Evolutionary conservation across 2,329 filamentous ascomycete genomes (phyloP).

Genomic region (Metarhizium humberi): DNA sequence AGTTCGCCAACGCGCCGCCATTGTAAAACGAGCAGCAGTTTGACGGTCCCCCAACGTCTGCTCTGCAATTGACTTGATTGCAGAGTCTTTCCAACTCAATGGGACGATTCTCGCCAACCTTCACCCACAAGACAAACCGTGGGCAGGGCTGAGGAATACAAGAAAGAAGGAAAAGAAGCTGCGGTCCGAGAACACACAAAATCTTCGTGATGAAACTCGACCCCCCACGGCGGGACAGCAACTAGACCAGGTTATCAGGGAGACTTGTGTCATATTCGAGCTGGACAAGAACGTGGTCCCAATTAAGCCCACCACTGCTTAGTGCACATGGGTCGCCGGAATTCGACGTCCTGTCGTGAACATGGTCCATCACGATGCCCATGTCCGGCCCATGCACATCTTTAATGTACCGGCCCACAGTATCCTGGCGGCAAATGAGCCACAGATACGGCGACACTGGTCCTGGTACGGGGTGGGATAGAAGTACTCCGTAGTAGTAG

Average conservation of each 20-base stretch:
- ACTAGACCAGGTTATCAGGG: neutral
- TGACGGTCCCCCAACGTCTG: neutral
- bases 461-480: too few species aligned
- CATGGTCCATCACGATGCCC: constrained; percentile 1
- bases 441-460: neutral
- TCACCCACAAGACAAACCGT: neutral
- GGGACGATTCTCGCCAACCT: neutral
- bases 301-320: neutral
- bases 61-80: neutral
- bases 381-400: constrained; percentile 1
- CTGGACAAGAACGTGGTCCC: neutral
- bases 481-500: too few species aligned
- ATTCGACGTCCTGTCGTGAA: neutral
- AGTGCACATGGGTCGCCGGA: neutral
- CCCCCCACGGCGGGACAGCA: neutral
- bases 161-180: neutral
- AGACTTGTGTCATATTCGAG: neutral
- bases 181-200: neutral
- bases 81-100: neutral
- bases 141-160: neutral
- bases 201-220: neutral
- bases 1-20: neutral
- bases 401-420: constrained; percentile 3
- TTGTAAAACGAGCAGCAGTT: neutral
- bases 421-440: neutral